phyloP scores from a whole-genome alignment of 2,329 filamentous ascomycete species.

The Colletotrichum tofieldiae region DNA sequence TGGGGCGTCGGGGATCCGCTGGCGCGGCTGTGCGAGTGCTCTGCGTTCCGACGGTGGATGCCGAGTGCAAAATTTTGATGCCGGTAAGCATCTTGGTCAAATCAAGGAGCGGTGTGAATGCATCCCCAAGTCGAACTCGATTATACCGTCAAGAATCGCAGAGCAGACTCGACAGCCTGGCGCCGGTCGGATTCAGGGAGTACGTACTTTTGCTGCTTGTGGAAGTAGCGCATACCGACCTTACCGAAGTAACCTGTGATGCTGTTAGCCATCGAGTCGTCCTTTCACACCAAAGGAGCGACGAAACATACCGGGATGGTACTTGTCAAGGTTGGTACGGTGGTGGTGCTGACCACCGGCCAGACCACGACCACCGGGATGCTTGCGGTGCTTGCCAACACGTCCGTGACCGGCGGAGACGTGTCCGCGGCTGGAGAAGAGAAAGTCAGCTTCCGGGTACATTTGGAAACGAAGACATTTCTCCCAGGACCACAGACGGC shows the following conservation, averaged over 20 bases:
- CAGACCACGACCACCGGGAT: constrained; percentile 85
- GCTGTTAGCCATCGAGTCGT: constrained; percentile 76
- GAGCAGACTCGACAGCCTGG: constrained; percentile 23
- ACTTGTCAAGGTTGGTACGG: constrained; percentile 87
- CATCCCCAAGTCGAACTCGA: not conserved
- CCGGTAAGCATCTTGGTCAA: not conserved
- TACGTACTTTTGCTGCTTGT: constrained; percentile 83
- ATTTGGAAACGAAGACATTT: constrained; percentile 23
- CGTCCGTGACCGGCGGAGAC: constrained; percentile 98
- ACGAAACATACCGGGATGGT: constrained; percentile 65
- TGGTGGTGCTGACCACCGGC: constrained; percentile 99
- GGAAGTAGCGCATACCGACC: constrained; percentile 96
- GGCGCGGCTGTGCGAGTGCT: constrained; percentile 6
- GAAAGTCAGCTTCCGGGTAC: constrained; percentile 44
- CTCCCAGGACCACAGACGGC: constrained; percentile 29
- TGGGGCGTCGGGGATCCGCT: not conserved
- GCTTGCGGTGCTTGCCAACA: constrained; percentile 99
- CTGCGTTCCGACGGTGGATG: not conserved
- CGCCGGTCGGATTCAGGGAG: constrained; percentile 10
- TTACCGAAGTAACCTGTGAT: constrained; percentile 99
- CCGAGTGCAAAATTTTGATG: not conserved
- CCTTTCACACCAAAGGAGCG: accelerated
- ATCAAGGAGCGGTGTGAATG: not conserved
- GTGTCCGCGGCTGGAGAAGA: constrained; percentile 84
- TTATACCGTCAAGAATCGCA: constrained; percentile 1